phyloP scores from a whole-genome alignment of 2,329 filamentous ascomycete genomes.

The Fulvia fulva region DNA sequence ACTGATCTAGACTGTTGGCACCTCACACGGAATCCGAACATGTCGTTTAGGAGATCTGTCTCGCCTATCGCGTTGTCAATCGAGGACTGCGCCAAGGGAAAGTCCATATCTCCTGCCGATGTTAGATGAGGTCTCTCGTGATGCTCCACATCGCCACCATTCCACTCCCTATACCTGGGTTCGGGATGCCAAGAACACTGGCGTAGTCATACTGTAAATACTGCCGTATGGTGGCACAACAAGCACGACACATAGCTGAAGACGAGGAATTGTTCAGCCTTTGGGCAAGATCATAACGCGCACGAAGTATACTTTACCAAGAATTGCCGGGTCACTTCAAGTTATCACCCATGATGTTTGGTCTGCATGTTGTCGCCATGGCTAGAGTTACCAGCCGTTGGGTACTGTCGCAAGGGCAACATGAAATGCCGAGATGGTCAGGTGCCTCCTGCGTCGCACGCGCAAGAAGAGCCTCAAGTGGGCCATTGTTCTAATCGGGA shows the following conservation, averaged over 20 bases:
- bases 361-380: too few relatives aligned
- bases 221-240: background rate
- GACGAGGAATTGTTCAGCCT: background rate
- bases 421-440: too few relatives aligned
- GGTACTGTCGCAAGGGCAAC: background rate
- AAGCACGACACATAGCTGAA: background rate
- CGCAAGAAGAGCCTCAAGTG: too few relatives aligned
- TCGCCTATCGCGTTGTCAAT: background rate
- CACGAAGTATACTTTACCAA: background rate
- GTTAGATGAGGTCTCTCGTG: background rate
- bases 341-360: too few relatives aligned
- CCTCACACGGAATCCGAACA: too few relatives aligned
- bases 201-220: background rate
- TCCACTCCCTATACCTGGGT: background rate
- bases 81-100: background rate
- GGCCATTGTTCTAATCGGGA: too few relatives aligned
- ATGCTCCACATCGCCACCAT: background rate
- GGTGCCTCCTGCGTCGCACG: background rate
- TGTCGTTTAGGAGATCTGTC: too few relatives aligned
- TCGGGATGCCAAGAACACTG: background rate
- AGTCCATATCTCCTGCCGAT: background rate
- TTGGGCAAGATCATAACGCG: background rate
- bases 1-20: background rate
- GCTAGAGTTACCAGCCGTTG: background rate
- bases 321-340: too few relatives aligned